Evolutionary conservation across 768 basidiomycete genomes (phyloP).

Genomic region (Boletus subparvulus): DNA sequence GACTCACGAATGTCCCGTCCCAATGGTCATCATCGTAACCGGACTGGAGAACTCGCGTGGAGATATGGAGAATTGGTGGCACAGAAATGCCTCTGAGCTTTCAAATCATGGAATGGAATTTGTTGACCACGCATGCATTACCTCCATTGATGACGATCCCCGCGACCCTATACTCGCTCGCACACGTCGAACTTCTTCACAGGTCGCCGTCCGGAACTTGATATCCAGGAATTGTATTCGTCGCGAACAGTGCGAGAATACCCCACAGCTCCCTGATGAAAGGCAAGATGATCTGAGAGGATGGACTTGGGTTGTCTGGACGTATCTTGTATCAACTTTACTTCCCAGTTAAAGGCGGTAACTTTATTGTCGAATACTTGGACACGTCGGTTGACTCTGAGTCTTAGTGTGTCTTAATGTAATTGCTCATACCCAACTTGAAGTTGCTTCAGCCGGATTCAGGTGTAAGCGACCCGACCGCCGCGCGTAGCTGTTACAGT

Average conservation of each 20-base stretch:
- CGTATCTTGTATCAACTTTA: conserved; percentile 3
- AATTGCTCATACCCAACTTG: background rate
- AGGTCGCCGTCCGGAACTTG: conserved; percentile 20
- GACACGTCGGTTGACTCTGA: background rate
- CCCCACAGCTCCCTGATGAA: background rate
- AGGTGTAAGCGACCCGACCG: too few species aligned
- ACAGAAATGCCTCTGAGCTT: conserved; percentile 24
- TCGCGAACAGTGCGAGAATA: conserved; percentile 4
- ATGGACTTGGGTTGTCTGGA: conserved; percentile 15
- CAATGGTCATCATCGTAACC: conserved; percentile 41
- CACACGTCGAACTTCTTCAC: conserved; percentile 26
- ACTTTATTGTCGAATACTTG: background rate
- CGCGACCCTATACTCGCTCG: conserved; percentile 12
- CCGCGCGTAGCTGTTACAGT: too few species aligned
- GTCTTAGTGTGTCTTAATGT: background rate
- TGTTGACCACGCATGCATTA: conserved; percentile 33
- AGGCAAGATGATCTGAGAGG: conserved; percentile 1
- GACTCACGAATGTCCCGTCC: conserved; percentile 31
- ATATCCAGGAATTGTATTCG: conserved; percentile 21
- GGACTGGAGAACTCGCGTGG: conserved; percentile 36
- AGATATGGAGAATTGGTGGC: conserved; percentile 39
- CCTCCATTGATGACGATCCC: conserved; percentile 28
- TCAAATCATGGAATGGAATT: conserved; percentile 27
- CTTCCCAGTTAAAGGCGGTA: background rate
- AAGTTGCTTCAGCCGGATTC: background rate